Percentiles rank a stretch among this genome's conserved stretches.
Evolutionary conservation across 2,329 filamentous ascomycete species (phyloP).

Genomic region (Neonectria magnoliae): DNA sequence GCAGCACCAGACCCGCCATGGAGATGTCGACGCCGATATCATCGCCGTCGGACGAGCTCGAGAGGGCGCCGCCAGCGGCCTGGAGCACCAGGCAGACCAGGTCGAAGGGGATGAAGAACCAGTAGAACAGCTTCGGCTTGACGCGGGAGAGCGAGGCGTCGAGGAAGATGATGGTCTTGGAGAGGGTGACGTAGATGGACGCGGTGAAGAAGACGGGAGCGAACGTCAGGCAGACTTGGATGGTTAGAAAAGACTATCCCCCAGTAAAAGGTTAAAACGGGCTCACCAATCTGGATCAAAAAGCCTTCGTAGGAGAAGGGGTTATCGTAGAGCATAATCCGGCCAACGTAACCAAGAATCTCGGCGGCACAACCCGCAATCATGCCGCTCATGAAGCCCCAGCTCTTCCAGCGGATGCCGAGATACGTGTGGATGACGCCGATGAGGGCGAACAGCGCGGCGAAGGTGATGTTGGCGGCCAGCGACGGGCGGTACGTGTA

Average conservation of each 20-base stretch:
- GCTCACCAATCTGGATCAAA: conserved; percentile 69
- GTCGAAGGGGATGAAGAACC: conserved; percentile 65
- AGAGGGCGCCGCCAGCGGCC: conserved; percentile 65
- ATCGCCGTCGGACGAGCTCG: conserved; percentile 53
- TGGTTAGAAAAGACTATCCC: background rate
- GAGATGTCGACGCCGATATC: conserved; percentile 50
- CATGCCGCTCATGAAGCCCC: conserved; percentile 63
- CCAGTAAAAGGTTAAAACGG: too few species aligned
- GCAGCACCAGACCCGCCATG: conserved; percentile 65
- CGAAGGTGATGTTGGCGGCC: conserved; percentile 62
- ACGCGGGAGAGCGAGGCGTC: conserved; percentile 54
- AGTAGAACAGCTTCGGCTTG: conserved; percentile 55
- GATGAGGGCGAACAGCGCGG: conserved; percentile 59
- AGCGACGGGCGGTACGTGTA: conserved; percentile 66
- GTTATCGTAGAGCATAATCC: conserved; percentile 66
- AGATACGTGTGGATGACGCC: conserved; percentile 53
- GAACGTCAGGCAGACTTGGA: conserved; percentile 64
- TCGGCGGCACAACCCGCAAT: conserved; percentile 65
- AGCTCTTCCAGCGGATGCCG: conserved; percentile 57
- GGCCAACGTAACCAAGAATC: conserved; percentile 70
- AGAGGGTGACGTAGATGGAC: conserved; percentile 72
- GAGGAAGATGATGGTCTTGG: conserved; percentile 53
- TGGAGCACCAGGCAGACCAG: conserved; percentile 66
- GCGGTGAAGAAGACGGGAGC: conserved; percentile 63
- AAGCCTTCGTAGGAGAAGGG: conserved; percentile 69